These are phyloP conservation scores for Rhynchospora tenuis DNA, from an alignment of 176 grass and related monocot species.

Conservation along the genomic window DNA sequence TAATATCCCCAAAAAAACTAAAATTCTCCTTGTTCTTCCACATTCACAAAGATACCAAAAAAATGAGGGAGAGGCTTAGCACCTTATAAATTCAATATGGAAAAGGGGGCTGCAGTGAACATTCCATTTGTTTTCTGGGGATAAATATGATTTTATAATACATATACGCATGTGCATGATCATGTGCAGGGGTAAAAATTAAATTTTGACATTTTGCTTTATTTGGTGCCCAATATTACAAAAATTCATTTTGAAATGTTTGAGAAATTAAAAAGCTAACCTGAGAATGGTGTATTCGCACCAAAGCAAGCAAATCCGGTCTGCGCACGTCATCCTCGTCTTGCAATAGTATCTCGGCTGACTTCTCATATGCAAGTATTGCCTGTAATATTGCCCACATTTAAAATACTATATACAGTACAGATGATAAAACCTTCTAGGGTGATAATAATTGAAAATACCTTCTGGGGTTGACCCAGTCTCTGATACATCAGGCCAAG, in stretches of 20 bases:
- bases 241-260: neutral
- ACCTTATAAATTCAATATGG: neutral
- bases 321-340: slow-evolving; percentile 86
- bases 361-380: slow-evolving; percentile 76
- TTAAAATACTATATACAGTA: slow-evolving; percentile 22
- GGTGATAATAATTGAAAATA: slow-evolving; percentile 20
- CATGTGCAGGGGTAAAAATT: neutral
- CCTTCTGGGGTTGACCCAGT: slow-evolving; percentile 97
- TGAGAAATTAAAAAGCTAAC: slow-evolving; percentile 30
- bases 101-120: neutral
- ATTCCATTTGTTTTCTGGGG: neutral
- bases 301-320: slow-evolving; percentile 79
- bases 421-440: slow-evolving; percentile 2
- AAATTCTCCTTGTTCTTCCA: neutral
- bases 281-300: slow-evolving; percentile 95
- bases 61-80: neutral
- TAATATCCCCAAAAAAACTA: neutral
- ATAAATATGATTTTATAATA: neutral
- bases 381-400: slow-evolving; percentile 49
- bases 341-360: slow-evolving; percentile 83
- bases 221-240: neutral
- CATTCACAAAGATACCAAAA: neutral
- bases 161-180: neutral
- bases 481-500: slow-evolving; percentile 98
- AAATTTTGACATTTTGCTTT: neutral